Evolutionary conservation across 441 rosid genomes (phyloP).

Genomic region (Adansonia gregorii): DNA sequence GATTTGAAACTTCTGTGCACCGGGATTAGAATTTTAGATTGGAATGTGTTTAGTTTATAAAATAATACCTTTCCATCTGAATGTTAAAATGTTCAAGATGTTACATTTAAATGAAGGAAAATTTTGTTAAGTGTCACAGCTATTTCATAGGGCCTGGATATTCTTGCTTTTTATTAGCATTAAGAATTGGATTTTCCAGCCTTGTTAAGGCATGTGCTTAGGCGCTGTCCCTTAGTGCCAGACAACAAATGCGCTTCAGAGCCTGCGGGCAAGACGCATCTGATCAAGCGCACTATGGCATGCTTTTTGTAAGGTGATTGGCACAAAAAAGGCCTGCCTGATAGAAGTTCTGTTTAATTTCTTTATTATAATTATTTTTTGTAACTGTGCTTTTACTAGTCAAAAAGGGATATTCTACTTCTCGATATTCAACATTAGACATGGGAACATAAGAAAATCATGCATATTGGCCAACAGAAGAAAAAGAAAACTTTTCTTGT

Average conservation of each 20-base stretch:
- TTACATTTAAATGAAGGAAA: neutral
- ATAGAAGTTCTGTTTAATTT: too few relatives aligned
- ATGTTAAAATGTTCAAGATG: neutral
- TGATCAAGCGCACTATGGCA: too few relatives aligned
- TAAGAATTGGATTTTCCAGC: conserved; percentile 1
- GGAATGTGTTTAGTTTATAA: conserved; percentile 4
- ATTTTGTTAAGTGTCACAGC: neutral
- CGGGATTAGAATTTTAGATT: neutral
- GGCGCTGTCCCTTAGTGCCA: neutral
- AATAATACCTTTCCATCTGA: neutral
- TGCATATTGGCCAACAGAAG: too few relatives aligned
- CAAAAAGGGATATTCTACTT: too few relatives aligned
- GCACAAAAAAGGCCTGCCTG: too few relatives aligned
- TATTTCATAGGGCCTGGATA: neutral
- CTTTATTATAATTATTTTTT: too few relatives aligned
- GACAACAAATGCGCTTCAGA: neutral
- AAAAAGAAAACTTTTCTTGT: too few relatives aligned
- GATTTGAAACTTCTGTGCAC: neutral
- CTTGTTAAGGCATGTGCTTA: neutral
- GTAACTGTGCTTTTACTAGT: too few relatives aligned
- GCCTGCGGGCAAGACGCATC: neutral
- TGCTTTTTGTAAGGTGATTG: too few relatives aligned
- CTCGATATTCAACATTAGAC: too few relatives aligned
- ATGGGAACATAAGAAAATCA: too few relatives aligned
- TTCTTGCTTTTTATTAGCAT: neutral